Evolutionary conservation across 192 early-diverging fungal genomes (phyloP), one percentile per base, ranked within the genome.

Genomic region (Rhizoclosmatium globosum): DNA sequence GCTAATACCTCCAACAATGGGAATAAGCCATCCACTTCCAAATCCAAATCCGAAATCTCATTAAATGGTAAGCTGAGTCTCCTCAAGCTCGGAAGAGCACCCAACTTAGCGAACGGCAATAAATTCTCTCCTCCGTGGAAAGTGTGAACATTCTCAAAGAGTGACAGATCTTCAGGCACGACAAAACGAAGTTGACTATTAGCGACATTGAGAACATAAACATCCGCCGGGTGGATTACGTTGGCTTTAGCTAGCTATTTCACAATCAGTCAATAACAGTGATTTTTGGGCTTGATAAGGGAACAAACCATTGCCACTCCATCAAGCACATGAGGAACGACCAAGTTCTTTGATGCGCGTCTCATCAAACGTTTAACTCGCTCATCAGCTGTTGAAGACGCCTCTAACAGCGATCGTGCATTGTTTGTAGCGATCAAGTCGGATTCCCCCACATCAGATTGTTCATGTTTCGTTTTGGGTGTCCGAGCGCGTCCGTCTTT

Each of bases 81-180:
- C 73, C 74, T 68, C 3, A 90, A 64, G 2, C 41, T 81, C 17
- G 85, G 84, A 9, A 90, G 70, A 1, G 79, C 76, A 1, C 86
- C 86, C 48, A 90, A 71, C 47, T 82, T 83, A 13, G 85, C 85
- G 31, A 90, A 79, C 4, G 85, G 87, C 15, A 90, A 57, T 21
- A 61, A 56, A 68, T 90, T 88, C 68, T 90, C 89, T 9, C 82
- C 82, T 11, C 76, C 85, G 2, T 71, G 66, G 42, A 90, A 69
- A 11, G 83, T 82, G 48, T 87, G 81, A 9, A 90, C 76, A 43
- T 90, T 90, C 43, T 64, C 76, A 77, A 90, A 90, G 79, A 90
- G 70, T 15, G 76, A 46, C 72, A 88, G 64, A 62, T 90, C 89
- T 61, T 88, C 85, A 38, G 89, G 84, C 65, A 90, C 82, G 41